Percentiles rank a stretch among this genome's conserved stretches.
Conservation (phyloP, 352 stramenopile species). For the Pythium volutum region DNA sequence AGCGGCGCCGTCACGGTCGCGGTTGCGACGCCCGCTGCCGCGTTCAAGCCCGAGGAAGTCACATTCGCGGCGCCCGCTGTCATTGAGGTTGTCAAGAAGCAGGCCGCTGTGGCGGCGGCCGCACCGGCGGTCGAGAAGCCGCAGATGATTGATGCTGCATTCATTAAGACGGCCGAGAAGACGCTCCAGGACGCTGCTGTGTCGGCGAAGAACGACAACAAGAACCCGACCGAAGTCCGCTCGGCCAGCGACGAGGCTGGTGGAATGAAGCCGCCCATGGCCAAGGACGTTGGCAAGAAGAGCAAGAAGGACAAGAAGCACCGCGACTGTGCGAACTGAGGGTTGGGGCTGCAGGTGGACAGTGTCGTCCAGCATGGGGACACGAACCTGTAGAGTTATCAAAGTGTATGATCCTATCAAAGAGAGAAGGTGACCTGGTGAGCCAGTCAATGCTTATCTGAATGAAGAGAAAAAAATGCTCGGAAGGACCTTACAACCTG, state of each 20-base stretch:
- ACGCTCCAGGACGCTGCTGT: conserved; percentile 24
- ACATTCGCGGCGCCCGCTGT: conserved; percentile 43
- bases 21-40: conserved; percentile 29
- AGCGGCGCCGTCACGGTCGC: conserved; percentile 45
- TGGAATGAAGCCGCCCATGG: background rate
- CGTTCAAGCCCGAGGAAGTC: conserved; percentile 44
- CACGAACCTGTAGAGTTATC: too few species aligned
- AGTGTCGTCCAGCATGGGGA: too few species aligned
- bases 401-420: too few species aligned
- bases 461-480: too few species aligned
- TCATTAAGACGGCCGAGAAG: conserved; percentile 32
- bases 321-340: background rate
- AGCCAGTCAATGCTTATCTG: too few species aligned
- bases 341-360: background rate
- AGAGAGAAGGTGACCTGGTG: too few species aligned
- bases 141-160: conserved; percentile 35
- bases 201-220: background rate
- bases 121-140: conserved; percentile 8
- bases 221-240: background rate
- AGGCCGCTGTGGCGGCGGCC: background rate
- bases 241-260: conserved; percentile 2
- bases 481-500: too few species aligned
- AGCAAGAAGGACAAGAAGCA: conserved; percentile 2
- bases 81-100: conserved; percentile 40
- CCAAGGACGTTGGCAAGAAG: background rate